Base-by-base conservation (phyloP, 768 basidiomycete species). In the Boletus coccyginus region DNA sequence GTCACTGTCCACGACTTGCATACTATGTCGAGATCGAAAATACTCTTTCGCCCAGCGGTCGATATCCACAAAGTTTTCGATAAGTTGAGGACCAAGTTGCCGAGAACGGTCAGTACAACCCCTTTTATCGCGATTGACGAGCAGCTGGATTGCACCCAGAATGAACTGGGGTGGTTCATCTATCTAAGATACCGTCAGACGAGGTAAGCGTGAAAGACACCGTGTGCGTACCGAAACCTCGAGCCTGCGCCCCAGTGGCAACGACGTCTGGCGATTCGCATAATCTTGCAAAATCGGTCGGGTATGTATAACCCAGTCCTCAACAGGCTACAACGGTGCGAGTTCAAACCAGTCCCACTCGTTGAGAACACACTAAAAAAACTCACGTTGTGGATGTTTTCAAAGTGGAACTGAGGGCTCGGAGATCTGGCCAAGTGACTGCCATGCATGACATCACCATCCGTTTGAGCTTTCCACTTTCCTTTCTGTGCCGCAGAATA, bases 21-120 rank as follows among this genome's bases (percentile, higher is more conserved):
- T 42, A 16, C 36, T 51, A 44, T 73, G 58, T 29, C 53, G 61
- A 6, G 55, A 59, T 41, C 69, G 64, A 50, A 70, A 63, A 44
- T 70, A 70, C 12, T 70, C 70, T 19, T 49, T 61, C 9, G 58
- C 57, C 69, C 69, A 72, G 12, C 42, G 46, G 27, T 65, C 57
- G 33, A 70, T 57, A 35, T 70, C 58, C 42, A 66, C 65, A 47
- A 69, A 72, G 39, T 70, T 70, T 40, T 69, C 71, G 27, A 72
- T 60, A 0, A 72, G 46, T 17, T 70, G 70, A 27, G 69, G 69
- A 5, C 69, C 70, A 3, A 70, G 64, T 24, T 42, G 54, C 7
- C 64, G 62, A 31, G 66, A 56, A 44, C 21, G 47, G 40, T 64
- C 61, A n/a, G 46, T 39, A 43, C 27, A 50, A 5, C 41, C 51